A percentile compares a stretch with the other conserved stretches of the same genome.
Evolutionary conservation across 345 rosid genomes (phyloP).

Genomic region (Euphorbia tirucalli): DNA sequence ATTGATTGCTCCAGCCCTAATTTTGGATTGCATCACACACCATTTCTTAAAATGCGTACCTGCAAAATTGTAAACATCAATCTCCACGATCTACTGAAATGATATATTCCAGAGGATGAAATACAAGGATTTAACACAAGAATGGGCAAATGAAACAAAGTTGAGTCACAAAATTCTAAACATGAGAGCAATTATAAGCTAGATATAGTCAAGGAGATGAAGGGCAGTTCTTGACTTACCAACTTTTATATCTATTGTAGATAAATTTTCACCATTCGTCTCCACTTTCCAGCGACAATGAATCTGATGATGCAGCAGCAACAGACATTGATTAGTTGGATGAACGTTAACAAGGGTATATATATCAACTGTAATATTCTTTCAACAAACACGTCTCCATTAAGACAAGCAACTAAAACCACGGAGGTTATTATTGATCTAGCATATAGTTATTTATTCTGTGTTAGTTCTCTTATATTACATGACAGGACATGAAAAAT

Average conservation of each 20-base stretch:
- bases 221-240: constrained; percentile 48
- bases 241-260: constrained; percentile 63
- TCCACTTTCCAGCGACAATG: constrained; percentile 82
- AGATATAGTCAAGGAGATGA: neutral
- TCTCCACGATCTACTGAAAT: neutral
- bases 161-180: neutral
- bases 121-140: neutral
- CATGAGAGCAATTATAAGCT: neutral
- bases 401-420: no score
- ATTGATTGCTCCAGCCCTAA: constrained; percentile 70
- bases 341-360: neutral
- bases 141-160: neutral
- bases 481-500: no score
- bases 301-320: constrained; percentile 48
- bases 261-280: constrained; percentile 57
- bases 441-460: no score
- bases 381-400: neutral
- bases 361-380: neutral
- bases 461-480: no score
- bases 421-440: no score
- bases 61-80: constrained; percentile 21
- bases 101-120: neutral
- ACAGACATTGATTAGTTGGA: neutral
- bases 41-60: constrained; percentile 99
- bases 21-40: constrained; percentile 97